These are phyloP conservation scores for Cryphonectria nitschkei DNA, from an alignment of 2,329 filamentous ascomycete genomes.

Conservation along the genomic window DNA sequence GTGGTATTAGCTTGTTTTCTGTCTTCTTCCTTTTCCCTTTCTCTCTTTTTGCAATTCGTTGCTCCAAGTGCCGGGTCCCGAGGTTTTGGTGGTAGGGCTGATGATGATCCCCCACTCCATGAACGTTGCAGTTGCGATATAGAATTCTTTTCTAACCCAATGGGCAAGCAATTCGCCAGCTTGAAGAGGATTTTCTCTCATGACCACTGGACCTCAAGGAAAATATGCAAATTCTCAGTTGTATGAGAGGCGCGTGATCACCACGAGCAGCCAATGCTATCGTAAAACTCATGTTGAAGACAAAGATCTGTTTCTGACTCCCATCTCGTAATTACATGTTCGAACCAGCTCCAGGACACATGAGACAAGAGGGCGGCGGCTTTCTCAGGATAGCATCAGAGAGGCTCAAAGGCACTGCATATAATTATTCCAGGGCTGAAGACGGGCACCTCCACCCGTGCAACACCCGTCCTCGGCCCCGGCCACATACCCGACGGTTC, in stretches of 20 bases:
- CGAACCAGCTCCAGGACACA: neutral
- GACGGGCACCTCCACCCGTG: neutral
- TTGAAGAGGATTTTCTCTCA: neutral
- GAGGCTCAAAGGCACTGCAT: neutral
- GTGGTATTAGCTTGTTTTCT: neutral
- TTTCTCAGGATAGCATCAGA: neutral
- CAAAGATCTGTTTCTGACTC: too few relatives aligned
- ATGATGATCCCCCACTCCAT: neutral
- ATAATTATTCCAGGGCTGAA: neutral
- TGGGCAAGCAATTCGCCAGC: too few relatives aligned
- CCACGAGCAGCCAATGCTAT: neutral
- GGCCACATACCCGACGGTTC: conserved; percentile 10
- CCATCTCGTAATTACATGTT: too few relatives aligned
- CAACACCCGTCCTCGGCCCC: conserved; percentile 1
- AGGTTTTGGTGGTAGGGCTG: neutral
- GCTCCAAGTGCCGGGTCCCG: neutral
- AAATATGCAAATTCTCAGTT: neutral
- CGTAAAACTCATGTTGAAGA: neutral
- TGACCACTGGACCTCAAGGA: neutral
- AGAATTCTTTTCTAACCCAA: neutral
- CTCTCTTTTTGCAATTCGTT: neutral
- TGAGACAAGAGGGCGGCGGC: neutral
- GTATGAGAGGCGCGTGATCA: neutral
- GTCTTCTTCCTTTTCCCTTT: too few relatives aligned
- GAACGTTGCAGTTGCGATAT: neutral